Percentiles rank a stretch among this genome's conserved stretches.
Evolutionary conservation across 108 stramenopile species (phyloP).

Genomic region (Mediolabrus comicus): DNA sequence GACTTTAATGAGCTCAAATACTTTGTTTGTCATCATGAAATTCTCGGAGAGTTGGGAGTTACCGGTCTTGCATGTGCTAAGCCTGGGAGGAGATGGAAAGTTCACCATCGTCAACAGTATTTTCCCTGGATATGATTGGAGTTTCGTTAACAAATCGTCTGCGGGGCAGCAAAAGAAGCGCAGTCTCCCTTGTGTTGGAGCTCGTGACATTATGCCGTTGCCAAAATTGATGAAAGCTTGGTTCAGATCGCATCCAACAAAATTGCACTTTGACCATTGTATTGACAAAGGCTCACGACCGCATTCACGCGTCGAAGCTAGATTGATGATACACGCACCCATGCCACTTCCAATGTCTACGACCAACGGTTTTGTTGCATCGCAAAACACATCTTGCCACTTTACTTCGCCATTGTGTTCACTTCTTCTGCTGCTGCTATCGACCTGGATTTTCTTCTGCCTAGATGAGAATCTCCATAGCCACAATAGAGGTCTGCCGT

Average conservation of each 20-base stretch:
- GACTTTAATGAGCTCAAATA: constrained; percentile 15
- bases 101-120: constrained; percentile 23
- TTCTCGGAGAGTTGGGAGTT: constrained; percentile 33
- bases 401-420: constrained; percentile 2
- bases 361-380: constrained; percentile 35
- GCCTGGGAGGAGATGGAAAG: constrained; percentile 39
- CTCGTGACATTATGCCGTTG: constrained; percentile 36
- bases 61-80: constrained; percentile 3
- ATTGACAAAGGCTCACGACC: constrained; percentile 7
- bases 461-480: constrained; percentile 43
- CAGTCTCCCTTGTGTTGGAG: constrained; percentile 14
- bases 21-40: constrained; percentile 32
- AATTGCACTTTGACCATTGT: constrained; percentile 33
- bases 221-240: constrained; percentile 30
- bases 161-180: constrained; percentile 28
- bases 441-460: constrained; percentile 23
- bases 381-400: constrained; percentile 24
- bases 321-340: constrained; percentile 34
- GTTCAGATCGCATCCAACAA: constrained; percentile 43
- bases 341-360: constrained; percentile 48
- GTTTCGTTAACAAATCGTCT: constrained; percentile 22
- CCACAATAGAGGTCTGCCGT: constrained; percentile 21
- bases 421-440: not conserved
- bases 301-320: constrained; percentile 4
- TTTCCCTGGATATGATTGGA: constrained; percentile 19